phyloP scores from a whole-genome alignment of 805 yeast genomes.

The Cyberlindnera mycetangii region DNA sequence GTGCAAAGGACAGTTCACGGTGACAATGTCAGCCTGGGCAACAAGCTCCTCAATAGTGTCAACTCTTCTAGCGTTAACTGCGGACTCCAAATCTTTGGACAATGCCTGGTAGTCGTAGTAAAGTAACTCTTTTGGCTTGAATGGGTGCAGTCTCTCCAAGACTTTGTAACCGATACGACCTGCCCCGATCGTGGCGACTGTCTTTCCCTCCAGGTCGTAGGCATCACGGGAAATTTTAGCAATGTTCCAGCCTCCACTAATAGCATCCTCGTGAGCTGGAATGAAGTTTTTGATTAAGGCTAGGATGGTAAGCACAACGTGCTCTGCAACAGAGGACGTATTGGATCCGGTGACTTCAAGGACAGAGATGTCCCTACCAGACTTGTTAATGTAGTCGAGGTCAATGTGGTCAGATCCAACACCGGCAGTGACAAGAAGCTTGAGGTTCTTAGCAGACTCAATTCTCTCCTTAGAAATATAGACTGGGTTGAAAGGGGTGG shows the following conservation, averaged over 20 bases:
- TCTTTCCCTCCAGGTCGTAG: slow-evolving; percentile 73
- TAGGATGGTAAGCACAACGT: slow-evolving; percentile 70
- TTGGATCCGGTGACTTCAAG: slow-evolving; percentile 82
- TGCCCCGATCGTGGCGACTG: slow-evolving; percentile 76
- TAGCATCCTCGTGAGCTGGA: slow-evolving; percentile 71
- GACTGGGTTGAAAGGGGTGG: slow-evolving; percentile 84
- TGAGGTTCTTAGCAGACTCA: slow-evolving; percentile 66
- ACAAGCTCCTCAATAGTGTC: slow-evolving; percentile 63
- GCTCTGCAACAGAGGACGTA: slow-evolving; percentile 79
- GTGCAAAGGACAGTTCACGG: slow-evolving; percentile 76
- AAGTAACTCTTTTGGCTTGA: slow-evolving; percentile 69
- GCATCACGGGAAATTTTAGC: slow-evolving; percentile 73
- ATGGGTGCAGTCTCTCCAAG: slow-evolving; percentile 65
- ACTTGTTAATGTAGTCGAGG: slow-evolving; percentile 57
- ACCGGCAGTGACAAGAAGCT: slow-evolving; percentile 74
- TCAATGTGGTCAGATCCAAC: slow-evolving; percentile 84
- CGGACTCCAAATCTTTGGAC: slow-evolving; percentile 54
- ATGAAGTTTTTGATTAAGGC: slow-evolving; percentile 72
- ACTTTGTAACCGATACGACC: slow-evolving; percentile 81
- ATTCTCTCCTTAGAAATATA: slow-evolving; percentile 67
- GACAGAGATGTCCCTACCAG: slow-evolving; percentile 61
- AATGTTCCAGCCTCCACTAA: slow-evolving; percentile 67
- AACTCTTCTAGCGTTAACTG: slow-evolving; percentile 58
- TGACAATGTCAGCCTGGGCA: slow-evolving; percentile 64
- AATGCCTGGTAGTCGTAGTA: slow-evolving; percentile 75